Conservation (phyloP, 2,329 filamentous ascomycete genomes). For the Penicillium griseofulvum region DNA sequence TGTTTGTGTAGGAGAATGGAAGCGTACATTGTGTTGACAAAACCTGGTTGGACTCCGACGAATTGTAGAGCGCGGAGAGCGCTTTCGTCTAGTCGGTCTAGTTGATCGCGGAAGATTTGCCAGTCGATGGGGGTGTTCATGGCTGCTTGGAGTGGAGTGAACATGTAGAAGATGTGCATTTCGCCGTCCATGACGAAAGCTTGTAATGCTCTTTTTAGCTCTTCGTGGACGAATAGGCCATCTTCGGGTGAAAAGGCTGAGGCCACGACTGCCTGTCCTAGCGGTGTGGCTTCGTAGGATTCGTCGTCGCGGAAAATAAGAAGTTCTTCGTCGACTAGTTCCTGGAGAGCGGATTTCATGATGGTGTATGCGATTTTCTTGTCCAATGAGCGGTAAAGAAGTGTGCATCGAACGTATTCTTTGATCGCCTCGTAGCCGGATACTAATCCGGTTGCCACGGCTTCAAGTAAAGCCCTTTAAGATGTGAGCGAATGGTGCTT, state of each 20-base stretch:
- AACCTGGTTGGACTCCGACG: constrained; percentile 65
- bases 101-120: constrained; percentile 68
- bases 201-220: constrained; percentile 64
- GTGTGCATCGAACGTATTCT: constrained; percentile 67
- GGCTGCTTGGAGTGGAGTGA: constrained; percentile 65
- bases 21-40: constrained; percentile 63
- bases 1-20: not conserved
- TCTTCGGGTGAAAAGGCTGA: constrained; percentile 73
- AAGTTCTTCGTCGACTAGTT: constrained; percentile 57
- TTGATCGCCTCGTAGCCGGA: constrained; percentile 63
- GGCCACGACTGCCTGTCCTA: constrained; percentile 69
- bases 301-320: constrained; percentile 51
- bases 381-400: constrained; percentile 60
- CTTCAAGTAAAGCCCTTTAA: constrained; percentile 67
- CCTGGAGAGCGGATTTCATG: constrained; percentile 59
- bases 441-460: constrained; percentile 65
- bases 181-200: constrained; percentile 79
- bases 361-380: constrained; percentile 51
- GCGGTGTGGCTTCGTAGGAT: constrained; percentile 59
- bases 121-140: constrained; percentile 60
- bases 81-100: constrained; percentile 69
- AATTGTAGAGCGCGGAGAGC: constrained; percentile 66
- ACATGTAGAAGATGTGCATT: constrained; percentile 75
- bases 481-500: constrained; percentile 4
- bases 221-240: constrained; percentile 68